Base-by-base conservation (phyloP, 1,284 basidiomycete genomes). In the Sporisorium scitamineum region DNA sequence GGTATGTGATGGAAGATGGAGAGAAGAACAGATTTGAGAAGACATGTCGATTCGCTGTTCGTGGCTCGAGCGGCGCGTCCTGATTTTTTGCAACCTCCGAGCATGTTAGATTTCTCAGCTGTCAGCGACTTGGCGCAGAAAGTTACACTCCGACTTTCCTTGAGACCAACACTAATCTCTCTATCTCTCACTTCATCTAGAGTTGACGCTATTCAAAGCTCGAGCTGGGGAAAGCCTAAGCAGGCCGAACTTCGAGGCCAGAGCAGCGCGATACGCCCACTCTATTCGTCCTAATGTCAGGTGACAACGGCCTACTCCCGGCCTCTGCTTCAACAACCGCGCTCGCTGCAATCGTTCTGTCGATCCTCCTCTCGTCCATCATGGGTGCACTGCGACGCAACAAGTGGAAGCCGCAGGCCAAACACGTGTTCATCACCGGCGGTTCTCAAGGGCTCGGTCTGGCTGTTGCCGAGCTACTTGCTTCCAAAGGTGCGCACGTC, bases 381-480 rank as follows among this genome's bases (percentile, higher is more conserved):
- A 74, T 74, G 71, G 62, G 66, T 39, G 22, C 58, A 2, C 29
- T 74, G 52, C 45, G 57, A 18, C 39, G 58, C 29, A 74, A 62
- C 26, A 70, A 41, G 31, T 74, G 71, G 71, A 65, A 58, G 10
- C 42, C 71, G 13, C 51, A 59, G 24, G 71, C 62, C 1, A 69
- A 82, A 71, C 58, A 80, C 53, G 70, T 80, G n/a, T 60, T 83
- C 91, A 87, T 94, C 57, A 92, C 93, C 16, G 94, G 94, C 26
- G 94, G 93, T 1, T 92, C 91, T 10, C 88, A 90, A 24, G 94
- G 94, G 1, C 89, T 94, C 2, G 94, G 94, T 9, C 88, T 93
- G 14, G 88, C 90, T 0, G 87, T 94, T 0, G 92, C 93, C 0
- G 87, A 89, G 42, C 87, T 91, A 42, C 88, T 95, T 13, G 89